Evolutionary conservation across 75 land plant genomes (phyloP), one percentile per base, ranked within the genome.

Genomic region (Selaginella moellendorffii): DNA sequence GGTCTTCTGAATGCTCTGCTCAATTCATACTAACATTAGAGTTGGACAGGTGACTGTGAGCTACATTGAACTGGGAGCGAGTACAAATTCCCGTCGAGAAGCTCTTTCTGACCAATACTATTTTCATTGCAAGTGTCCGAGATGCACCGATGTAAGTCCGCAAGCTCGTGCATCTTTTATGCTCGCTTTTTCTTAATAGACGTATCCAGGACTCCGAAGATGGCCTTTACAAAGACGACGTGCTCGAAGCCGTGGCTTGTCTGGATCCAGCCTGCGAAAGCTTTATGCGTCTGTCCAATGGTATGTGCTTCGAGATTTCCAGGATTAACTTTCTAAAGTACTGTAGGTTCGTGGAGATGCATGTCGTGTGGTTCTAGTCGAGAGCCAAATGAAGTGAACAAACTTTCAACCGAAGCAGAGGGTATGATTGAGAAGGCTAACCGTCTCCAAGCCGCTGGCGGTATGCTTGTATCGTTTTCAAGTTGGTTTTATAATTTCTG

Each of bases 161-260:
- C 53, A 51, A 5, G 10, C 5, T 61, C 5, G 2, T 20, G 24
- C 28, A 26, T 0, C 25, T 18, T 18, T 26, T 8, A 9, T 62
- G 62, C 68, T 10, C 20, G 26, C 8, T 9, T 67, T 30, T 67
- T 20, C 17, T 61, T 60, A 67, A 26, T 9, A 21, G 28, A 19
- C 12, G 67, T 71, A 25, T 68, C 21, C 61, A 89, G 91, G 80
- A 69, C 24, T 65, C 73, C 53, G 22, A 30, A n/a, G n/a, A n/a
- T n/a, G n/a, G n/a, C n/a, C n/a, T n/a, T 63, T 83, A 18, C n/a
- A n/a, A n/a, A n/a, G n/a, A n/a, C n/a, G n/a, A n/a, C n/a, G n/a
- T n/a, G n/a, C n/a, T n/a, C n/a, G 91, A 90, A 75, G 96, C 92
- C 28, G 84, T 81, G 46, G 66, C 75, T 30, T 87, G 91, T 69